A percentile compares a stretch with the other conserved stretches of the same genome.
These are phyloP conservation scores for Phaeosphaeriaceae sp. DNA, from an alignment of 2,329 filamentous ascomycete genomes.

Conservation along the genomic window DNA sequence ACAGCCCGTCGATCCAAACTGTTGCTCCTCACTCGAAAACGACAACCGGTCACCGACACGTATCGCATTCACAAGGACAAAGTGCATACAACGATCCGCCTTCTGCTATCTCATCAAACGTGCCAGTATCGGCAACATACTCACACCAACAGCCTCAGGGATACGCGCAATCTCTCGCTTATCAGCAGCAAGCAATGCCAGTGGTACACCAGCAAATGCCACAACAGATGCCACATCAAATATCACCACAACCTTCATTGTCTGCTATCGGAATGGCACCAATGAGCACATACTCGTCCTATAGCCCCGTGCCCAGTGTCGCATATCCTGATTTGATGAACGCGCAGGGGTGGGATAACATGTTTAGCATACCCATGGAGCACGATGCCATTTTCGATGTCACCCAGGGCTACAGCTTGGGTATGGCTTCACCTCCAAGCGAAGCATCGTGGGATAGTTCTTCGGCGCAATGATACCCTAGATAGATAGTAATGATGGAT, in stretches of 20 bases:
- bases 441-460: conserved; percentile 24
- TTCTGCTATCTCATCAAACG: conserved; percentile 10
- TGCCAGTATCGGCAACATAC: conserved; percentile 23
- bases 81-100: background rate
- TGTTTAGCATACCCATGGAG: conserved; percentile 39
- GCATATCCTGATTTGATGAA: conserved; percentile 37
- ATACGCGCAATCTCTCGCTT: background rate
- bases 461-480: conserved; percentile 7
- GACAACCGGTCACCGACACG: conserved; percentile 5
- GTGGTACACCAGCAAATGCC: conserved; percentile 2
- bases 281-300: conserved; percentile 22
- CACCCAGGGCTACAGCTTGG: conserved; percentile 23
- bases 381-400: conserved; percentile 27
- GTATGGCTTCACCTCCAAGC: conserved; percentile 31
- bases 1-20: conserved; percentile 16
- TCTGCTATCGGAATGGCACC: conserved; percentile 26
- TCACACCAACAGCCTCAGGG: conserved; percentile 25
- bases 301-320: conserved; percentile 24
- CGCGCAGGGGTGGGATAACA: conserved; percentile 35
- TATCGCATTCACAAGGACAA: conserved; percentile 2
- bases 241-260: conserved; percentile 5
- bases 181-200: background rate
- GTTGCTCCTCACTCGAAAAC: background rate
- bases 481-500: background rate
- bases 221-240: background rate